Conservation (phyloP, 768 basidiomycete species). For the Sporobolomyces pararoseus region DNA sequence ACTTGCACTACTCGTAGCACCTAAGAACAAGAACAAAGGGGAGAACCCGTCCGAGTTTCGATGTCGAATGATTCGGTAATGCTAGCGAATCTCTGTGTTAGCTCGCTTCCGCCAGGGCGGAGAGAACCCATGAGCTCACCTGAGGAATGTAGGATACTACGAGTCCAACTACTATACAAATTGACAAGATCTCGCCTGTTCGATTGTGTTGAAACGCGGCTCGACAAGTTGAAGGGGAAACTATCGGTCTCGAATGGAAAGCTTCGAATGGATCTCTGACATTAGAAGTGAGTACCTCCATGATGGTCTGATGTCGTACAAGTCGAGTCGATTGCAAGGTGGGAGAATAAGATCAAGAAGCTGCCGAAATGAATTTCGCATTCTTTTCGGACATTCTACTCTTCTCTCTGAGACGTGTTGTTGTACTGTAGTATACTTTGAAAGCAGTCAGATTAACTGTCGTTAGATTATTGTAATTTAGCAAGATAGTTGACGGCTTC, state of each 20-base stretch:
- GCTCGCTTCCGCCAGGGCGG: background rate
- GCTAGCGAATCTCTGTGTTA: slow-evolving; percentile 12
- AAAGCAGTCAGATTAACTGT: too few species aligned
- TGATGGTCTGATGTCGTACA: background rate
- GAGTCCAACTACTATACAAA: slow-evolving; percentile 66
- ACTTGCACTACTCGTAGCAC: slow-evolving; percentile 52
- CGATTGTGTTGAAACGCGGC: slow-evolving; percentile 59
- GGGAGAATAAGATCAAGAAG: too few species aligned
- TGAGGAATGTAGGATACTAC: slow-evolving; percentile 80
- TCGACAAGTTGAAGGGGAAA: slow-evolving; percentile 10
- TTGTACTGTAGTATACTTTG: too few species aligned
- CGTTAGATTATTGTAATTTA: too few species aligned
- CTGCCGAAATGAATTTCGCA: too few species aligned
- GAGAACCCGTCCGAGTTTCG: slow-evolving; percentile 84
- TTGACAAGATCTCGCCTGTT: slow-evolving; percentile 63
- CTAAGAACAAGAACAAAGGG: slow-evolving; percentile 84
- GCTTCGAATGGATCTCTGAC: slow-evolving; percentile 8
- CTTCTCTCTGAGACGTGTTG: too few species aligned
- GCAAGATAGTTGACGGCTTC: too few species aligned
- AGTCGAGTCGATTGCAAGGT: background rate
- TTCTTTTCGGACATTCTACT: too few species aligned
- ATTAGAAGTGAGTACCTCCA: background rate
- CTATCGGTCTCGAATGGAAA: slow-evolving; percentile 23
- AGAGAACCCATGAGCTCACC: slow-evolving; percentile 50
- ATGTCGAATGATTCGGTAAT: slow-evolving; percentile 63